Base-by-base conservation (phyloP, 2,329 filamentous ascomycete species). In the Curvularia hawaiiensis region DNA sequence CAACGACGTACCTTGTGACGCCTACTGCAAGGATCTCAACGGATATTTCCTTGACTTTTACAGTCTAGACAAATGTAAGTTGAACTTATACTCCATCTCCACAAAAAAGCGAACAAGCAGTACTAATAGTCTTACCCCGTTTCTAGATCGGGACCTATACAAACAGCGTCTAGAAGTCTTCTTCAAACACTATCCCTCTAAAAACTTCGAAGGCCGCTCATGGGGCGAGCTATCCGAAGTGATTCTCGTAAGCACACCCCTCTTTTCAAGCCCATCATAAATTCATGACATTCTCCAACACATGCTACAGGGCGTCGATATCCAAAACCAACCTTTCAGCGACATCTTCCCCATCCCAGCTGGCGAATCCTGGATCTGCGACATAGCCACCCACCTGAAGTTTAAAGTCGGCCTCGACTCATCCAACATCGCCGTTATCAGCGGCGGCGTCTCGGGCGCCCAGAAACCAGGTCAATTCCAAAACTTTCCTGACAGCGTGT, bases 41-140 rank as follows among this genome's bases (percentile, higher is more conserved):
- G 71, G 66, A 0, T 70, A 71, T 10, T 76, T 74, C 30, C 52
- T 76, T 0, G 73, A 76, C 53, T 76, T 76, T 44, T 76, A 76
- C 40, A 76, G 71, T 24, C 53, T 50, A 26, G 65, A 69, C 2
- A 67, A 72, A 43, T 65, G 70, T 72, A 63, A 9, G 64, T 50
- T 3, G 11, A 39, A 2, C 28, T 10, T 14, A 28, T 30, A 28
- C 6, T 14, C 7, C 9, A 28, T 20, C 43, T 30, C 31, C 11
- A 5, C 4, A 4, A 41, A 12, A 30, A 3, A 3, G 41, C 10
- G 3, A 28, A 44, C 35, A 18, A n/a, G 6, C n/a, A 9, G 16
- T 38, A 16, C 8, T 38, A 9, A 38, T 16, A 16, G n/a, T 38
- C 18, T 9, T 16, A 38, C 7, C 2, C 20, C 10, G 54, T 16